A percentile compares a stretch with the other conserved stretches of the same genome.
Evolutionary conservation across 1,284 basidiomycete genomes (phyloP).

Genomic region (Flammula alnicola): DNA sequence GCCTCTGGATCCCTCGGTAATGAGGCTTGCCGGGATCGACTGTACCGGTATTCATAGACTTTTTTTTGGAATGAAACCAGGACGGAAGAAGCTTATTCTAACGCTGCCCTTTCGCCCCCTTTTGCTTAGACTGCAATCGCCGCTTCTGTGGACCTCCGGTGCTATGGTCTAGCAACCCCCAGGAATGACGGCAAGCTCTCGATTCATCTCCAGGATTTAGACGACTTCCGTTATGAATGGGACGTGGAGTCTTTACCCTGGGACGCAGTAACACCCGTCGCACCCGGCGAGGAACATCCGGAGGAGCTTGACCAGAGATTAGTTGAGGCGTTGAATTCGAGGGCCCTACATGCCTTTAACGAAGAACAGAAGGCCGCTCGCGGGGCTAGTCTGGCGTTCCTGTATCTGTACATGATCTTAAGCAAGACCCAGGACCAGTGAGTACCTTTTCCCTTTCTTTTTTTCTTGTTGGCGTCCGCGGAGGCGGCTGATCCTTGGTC

Average conservation of each 20-base stretch:
- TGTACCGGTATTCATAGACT: constrained; percentile 24
- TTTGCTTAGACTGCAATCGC: constrained; percentile 85
- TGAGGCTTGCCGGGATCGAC: constrained; percentile 26
- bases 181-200: constrained; percentile 78
- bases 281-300: constrained; percentile 59
- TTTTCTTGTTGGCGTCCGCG: constrained; percentile 9
- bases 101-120: constrained; percentile 12
- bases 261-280: constrained; percentile 66
- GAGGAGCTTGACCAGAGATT: constrained; percentile 73
- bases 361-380: constrained; percentile 57
- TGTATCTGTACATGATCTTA: constrained; percentile 93
- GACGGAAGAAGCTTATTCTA: constrained; percentile 13
- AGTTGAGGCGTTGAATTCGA: constrained; percentile 66
- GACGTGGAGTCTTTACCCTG: constrained; percentile 85
- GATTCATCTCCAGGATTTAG: constrained; percentile 83
- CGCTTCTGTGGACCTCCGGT: constrained; percentile 93
- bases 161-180: constrained; percentile 85
- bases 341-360: constrained; percentile 51
- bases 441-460: constrained; percentile 30
- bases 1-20: constrained; percentile 11
- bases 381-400: constrained; percentile 81
- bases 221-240: constrained; percentile 83
- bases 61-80: constrained; percentile 6
- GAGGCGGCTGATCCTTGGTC: not conserved
- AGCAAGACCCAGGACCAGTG: constrained; percentile 60